A percentile compares a stretch with the other conserved stretches of the same genome.
phyloP scores from a whole-genome alignment of 345 rosid genomes.

The Syzygium aqueum region DNA sequence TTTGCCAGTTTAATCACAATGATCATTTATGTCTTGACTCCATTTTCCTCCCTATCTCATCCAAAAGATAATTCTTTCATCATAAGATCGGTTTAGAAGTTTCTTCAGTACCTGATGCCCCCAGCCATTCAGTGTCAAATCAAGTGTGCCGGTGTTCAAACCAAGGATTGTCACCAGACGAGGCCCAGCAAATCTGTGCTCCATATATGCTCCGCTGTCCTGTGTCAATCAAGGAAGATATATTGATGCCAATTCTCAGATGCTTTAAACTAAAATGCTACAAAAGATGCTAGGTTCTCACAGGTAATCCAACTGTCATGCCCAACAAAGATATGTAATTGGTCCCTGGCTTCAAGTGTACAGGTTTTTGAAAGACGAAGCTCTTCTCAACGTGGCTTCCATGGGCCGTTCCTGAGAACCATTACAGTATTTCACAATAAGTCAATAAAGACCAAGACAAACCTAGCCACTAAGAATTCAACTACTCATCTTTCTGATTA shows the following conservation, averaged over 20 bases:
- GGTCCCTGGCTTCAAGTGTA: conserved; percentile 37
- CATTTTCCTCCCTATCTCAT: neutral
- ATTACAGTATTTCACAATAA: neutral
- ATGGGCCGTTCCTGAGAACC: conserved; percentile 50
- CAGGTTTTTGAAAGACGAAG: conserved; percentile 49
- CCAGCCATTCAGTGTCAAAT: conserved; percentile 54
- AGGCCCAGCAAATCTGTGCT: conserved; percentile 69
- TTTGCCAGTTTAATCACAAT: neutral
- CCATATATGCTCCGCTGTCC: conserved; percentile 95
- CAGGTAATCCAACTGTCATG: conserved; percentile 58
- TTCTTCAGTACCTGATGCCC: conserved; percentile 46
- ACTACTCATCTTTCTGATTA: neutral
- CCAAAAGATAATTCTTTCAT: neutral
- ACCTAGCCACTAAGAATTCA: neutral
- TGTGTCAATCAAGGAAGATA: conserved; percentile 12
- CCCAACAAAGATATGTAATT: conserved; percentile 48
- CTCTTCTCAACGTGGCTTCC: conserved; percentile 87
- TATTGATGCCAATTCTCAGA: neutral
- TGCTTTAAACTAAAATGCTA: neutral
- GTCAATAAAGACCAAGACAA: neutral
- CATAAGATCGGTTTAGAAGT: neutral
- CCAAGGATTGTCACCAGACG: conserved; percentile 51
- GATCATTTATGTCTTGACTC: neutral
- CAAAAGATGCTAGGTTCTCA: conserved; percentile 10
- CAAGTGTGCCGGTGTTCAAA: conserved; percentile 67